These are phyloP conservation scores for Didymosphaeria variabile DNA, from an alignment of 2,329 filamentous ascomycete species.

Conservation along the genomic window DNA sequence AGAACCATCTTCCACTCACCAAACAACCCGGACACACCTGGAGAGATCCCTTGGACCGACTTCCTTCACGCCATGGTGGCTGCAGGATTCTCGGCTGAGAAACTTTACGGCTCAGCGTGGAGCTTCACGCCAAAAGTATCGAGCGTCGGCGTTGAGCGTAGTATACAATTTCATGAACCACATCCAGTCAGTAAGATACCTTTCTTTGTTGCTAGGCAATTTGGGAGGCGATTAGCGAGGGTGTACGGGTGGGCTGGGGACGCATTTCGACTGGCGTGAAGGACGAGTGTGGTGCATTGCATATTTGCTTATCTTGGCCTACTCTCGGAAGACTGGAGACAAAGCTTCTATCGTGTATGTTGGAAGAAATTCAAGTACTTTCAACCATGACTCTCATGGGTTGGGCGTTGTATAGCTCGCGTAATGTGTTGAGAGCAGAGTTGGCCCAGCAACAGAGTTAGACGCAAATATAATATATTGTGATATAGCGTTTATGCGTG, in stretches of 20 bases:
- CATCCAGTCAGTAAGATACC: conserved; percentile 64
- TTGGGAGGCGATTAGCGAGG: conserved; percentile 59
- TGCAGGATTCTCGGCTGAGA: conserved; percentile 62
- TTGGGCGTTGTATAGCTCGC: no score
- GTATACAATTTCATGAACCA: conserved; percentile 64
- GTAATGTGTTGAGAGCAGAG: no score
- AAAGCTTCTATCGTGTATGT: no score
- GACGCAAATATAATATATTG: no score
- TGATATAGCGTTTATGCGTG: no score
- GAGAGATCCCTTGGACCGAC: conserved; percentile 64
- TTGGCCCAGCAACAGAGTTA: no score
- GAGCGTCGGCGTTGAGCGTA: conserved; percentile 45
- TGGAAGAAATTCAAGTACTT: no score
- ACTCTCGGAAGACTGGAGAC: no score
- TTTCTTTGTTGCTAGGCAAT: conserved; percentile 56
- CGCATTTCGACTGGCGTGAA: no score
- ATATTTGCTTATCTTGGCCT: no score
- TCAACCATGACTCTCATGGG: no score
- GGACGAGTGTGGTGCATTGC: no score
- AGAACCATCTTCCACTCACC: conserved; percentile 52
- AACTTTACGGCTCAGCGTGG: conserved; percentile 70
- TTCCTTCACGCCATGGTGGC: conserved; percentile 63
- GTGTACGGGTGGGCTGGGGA: conserved; percentile 59
- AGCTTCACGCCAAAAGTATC: conserved; percentile 59
- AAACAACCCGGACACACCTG: conserved; percentile 48